phyloP scores from a whole-genome alignment of 306 rosid species.

The Cyclanthera cordifolia region DNA sequence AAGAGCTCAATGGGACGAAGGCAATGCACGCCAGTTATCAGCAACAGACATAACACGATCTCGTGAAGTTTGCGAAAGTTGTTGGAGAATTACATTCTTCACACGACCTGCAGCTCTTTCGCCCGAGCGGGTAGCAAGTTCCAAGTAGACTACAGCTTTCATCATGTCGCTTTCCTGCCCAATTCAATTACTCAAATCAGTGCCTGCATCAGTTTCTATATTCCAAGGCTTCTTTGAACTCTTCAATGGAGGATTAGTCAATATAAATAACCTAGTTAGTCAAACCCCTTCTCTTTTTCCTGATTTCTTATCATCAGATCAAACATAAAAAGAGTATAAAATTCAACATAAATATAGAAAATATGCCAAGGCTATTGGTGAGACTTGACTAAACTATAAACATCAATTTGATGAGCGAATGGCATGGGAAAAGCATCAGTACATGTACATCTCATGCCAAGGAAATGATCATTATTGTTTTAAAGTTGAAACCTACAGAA shows the following conservation, averaged over 20 bases:
- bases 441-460: not conserved
- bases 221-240: not conserved
- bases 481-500: constrained; percentile 35
- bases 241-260: not conserved
- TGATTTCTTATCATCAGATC: not conserved
- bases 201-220: constrained; percentile 6
- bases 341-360: too few relatives aligned
- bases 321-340: too few relatives aligned
- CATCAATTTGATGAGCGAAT: not conserved
- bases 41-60: constrained; percentile 45
- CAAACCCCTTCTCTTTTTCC: not conserved
- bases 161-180: constrained; percentile 68
- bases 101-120: constrained; percentile 60
- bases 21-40: constrained; percentile 60
- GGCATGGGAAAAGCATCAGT: not conserved
- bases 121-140: constrained; percentile 69
- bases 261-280: not conserved
- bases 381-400: too few relatives aligned
- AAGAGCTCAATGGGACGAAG: constrained; percentile 32
- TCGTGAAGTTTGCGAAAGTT: constrained; percentile 43
- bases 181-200: constrained; percentile 16
- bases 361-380: too few relatives aligned
- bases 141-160: constrained; percentile 79
- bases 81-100: constrained; percentile 52
- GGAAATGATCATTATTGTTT: not conserved